Base-by-base conservation (phyloP, 2,329 filamentous ascomycete species). In the Neofusicoccum umdonicola region DNA sequence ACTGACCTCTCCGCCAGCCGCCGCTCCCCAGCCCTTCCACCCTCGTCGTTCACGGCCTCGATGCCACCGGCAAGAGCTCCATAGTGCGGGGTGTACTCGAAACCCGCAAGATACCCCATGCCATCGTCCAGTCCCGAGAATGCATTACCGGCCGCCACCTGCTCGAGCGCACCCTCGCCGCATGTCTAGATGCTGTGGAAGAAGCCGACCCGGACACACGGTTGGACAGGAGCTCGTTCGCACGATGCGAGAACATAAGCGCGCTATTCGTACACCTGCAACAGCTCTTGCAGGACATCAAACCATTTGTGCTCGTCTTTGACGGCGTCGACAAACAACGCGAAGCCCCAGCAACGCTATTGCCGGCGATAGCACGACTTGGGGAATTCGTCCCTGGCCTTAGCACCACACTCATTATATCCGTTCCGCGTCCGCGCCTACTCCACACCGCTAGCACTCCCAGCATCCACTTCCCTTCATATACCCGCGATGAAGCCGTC, bases 301-400 rank as follows among this genome's bases (percentile, higher is more conserved):
- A 68, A 13, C 68, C 57, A 68, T 93, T 97, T 70, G 88, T 94
- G 8, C 78, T 98, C 65, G 91, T 97, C 11, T 84, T 98, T 67
- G 95, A 98, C 80, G 91, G 88, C 11, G 89, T 98, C 65, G 94
- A 98, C 75, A 86, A 84, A 67, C 91, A 97, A 75, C 84, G 90
- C 71, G 94, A 98, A 72, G 87, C 90, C 5, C 87, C 90, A 5
- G 84, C 87, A 2, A 96, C 92, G 1, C 79, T 98, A 13, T 79
- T 97, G 4, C 88, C 93, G 37, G 93, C 91, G 12, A 79, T 99
- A 67, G 91, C 90, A 22, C 85, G 93, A 66, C 77, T 99, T 19
- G 90, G 91, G 13, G 93, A 97, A 2, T 34, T 96, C 92, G 91
- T 97, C 50, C 90, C 92, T 1, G 87, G 84, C 69, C 84, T 98